phyloP scores from a whole-genome alignment of 208 protist species.

The Kentomonas sorsogonicus region DNA sequence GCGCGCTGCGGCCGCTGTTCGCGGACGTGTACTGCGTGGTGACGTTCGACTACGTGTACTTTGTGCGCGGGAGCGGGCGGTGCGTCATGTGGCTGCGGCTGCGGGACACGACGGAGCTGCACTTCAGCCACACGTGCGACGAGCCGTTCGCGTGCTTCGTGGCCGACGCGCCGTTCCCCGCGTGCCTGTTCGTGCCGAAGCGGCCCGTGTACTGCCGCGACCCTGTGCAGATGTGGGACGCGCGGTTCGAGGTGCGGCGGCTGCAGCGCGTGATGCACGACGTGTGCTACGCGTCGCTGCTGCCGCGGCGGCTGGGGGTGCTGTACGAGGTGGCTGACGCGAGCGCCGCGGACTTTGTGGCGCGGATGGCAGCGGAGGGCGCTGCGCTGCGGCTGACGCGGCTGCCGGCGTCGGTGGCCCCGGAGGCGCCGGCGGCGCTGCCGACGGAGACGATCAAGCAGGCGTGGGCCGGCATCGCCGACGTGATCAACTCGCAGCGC shows the following conservation, averaged over 20 bases:
- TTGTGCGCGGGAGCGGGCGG: constrained; percentile 25
- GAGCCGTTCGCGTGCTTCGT: constrained; percentile 33
- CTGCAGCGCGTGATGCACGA: constrained; percentile 10
- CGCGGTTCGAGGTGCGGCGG: constrained; percentile 1
- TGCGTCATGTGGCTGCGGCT: constrained; percentile 31
- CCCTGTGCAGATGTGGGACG: not conserved
- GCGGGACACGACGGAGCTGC: constrained; percentile 28
- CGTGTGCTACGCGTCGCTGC: constrained; percentile 5
- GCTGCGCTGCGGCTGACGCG: constrained; percentile 25
- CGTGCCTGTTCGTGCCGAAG: constrained; percentile 35
- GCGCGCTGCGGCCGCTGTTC: constrained; percentile 24
- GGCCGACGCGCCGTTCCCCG: constrained; percentile 20
- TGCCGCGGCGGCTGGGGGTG: constrained; percentile 20
- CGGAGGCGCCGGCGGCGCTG: constrained; percentile 19
- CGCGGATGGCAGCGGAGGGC: no score
- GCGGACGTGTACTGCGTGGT: constrained; percentile 26
- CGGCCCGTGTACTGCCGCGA: constrained; percentile 23
- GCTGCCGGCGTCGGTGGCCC: constrained; percentile 29
- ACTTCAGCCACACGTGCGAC: constrained; percentile 29
- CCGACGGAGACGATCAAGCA: no score
- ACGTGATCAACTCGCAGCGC: constrained; percentile 16
- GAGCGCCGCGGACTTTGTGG: constrained; percentile 20
- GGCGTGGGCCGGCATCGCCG: no score
- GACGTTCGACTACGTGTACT: constrained; percentile 31
- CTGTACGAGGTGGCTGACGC: constrained; percentile 8